Evolutionary conservation across 2,329 filamentous ascomycete species (phyloP), one percentile per base, ranked within the genome.

Genomic region (Colletotrichum eremochloae): DNA sequence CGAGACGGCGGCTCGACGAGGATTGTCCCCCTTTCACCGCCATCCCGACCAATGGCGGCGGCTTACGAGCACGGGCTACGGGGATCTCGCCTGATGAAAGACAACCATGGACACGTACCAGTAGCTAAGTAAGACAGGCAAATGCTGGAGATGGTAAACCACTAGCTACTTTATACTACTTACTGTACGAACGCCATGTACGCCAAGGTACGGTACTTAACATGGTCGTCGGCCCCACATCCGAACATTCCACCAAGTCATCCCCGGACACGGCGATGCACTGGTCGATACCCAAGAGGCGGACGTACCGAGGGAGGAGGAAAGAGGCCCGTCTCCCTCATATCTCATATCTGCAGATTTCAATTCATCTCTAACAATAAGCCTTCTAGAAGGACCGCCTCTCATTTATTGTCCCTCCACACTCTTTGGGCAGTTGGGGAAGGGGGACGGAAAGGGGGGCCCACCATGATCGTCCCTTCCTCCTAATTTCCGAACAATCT

Each of bases 401-500:
- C 60, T 69, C 44, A 64, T 61, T 38, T 60, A 24, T 52, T 14
- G 11, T 24, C 24, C 24, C 24, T 24, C 24, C 24, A 24, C 24
- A 24, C 24, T 24, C 24, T 24, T 44, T 44, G 14, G 14, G 7
- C 14, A 15, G 18, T 18, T 42, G 18, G 20, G 20, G 14, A 8
- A 18, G 3, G 44, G 18, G 18, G 20, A 24, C 24, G 24, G 24
- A 24, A 24, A 8, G 42, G 3, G 44, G 18, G 18, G 20, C 3
- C 12, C 7, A 31, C 15, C n/a, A 55, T 44, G 66, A 72, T 72
- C 66, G 66, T 31, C 46, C 44, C 63, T 48, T 53, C 18, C 55
- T 70, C 29, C 61, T 65, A 65, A 72, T 72, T 61, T 65, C 66
- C 66, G 70, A 68, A 20, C n/a, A 42, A 55, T 64, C 66, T 48